Percentiles rank a stretch among this genome's conserved stretches.
phyloP scores from a whole-genome alignment of 306 rosid genomes.

The Rubus parviflorus region DNA sequence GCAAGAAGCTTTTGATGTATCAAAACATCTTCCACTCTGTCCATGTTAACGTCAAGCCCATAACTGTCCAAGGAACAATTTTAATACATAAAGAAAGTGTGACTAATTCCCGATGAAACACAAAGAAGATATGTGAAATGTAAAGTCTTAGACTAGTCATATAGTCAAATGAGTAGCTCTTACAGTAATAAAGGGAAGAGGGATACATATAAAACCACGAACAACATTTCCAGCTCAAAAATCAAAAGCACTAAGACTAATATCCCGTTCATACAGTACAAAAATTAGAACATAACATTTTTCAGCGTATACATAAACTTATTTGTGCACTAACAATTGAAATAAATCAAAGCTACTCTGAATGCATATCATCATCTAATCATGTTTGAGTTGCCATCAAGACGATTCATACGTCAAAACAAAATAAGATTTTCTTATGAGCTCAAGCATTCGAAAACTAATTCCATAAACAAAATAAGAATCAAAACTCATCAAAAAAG shows the following conservation, averaged over 20 bases:
- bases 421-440: background rate
- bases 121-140: background rate
- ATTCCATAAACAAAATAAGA: background rate
- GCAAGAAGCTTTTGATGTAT: constrained; percentile 82
- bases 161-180: background rate
- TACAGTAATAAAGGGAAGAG: background rate
- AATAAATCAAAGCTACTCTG: background rate
- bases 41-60: constrained; percentile 91
- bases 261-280: background rate
- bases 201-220: background rate
- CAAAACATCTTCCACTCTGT: constrained; percentile 91
- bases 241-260: background rate
- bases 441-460: background rate
- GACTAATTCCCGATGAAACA: background rate
- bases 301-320: background rate
- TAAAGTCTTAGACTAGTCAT: background rate
- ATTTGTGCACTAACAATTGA: background rate
- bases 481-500: background rate
- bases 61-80: constrained; percentile 59
- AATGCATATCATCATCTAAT: background rate
- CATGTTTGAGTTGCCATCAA: background rate
- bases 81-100: background rate
- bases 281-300: no score
- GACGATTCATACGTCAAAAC: background rate
- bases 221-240: background rate